Evolutionary conservation across 495 filamentous ascomycete species (phyloP), one percentile per base, ranked within the genome.

Genomic region (Penicillium fimorum): DNA sequence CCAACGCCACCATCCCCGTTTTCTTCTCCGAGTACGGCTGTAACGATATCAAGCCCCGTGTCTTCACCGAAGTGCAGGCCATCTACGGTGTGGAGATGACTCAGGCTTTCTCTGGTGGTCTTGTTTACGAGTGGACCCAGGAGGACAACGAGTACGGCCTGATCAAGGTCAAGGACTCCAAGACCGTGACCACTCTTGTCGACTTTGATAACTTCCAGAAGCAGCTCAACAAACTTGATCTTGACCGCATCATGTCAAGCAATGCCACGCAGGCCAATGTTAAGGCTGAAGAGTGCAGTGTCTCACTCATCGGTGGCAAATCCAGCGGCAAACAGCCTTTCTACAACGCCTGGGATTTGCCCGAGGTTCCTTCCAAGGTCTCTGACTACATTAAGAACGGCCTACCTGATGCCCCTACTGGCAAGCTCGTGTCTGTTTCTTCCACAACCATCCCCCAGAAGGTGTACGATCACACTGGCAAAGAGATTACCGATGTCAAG

Each of bases 21-120:
- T 96, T 97, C 84, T 96, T 95, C 80, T 93, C 89, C 62, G 94
- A 98, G 74, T 97, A 89, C 57, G 94, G 94, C 58, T 98, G 94
- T 82, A 97, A 96, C 80, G 75, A 81, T 24, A 84, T 87, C 29
- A 72, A 75, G 37, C 92, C 93, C 17, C 89, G 94, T 66, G 60
- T 83, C 58, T 97, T 96, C 78, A 84, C 83, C 57, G 93, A 97
- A 71, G 87, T 96, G 15, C 73, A 74, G 51, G 81, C 87, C 42
- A 79, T 97, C 62, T 96, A 97, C 72, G 82, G 91, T 54, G 59
- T 77, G 25, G 70, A 94, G 49, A 96, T 97, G 91, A 87, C 83
- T 24, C 73, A 75, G 54, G 76, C 85, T 35, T 86, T 97, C 73
- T 89, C 87, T 24, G 93, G 93, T 56, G 93, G 94, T 59, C 73